Conservation (phyloP, 176 grass and related monocot species). For the Triticum timopheevii region DNA sequence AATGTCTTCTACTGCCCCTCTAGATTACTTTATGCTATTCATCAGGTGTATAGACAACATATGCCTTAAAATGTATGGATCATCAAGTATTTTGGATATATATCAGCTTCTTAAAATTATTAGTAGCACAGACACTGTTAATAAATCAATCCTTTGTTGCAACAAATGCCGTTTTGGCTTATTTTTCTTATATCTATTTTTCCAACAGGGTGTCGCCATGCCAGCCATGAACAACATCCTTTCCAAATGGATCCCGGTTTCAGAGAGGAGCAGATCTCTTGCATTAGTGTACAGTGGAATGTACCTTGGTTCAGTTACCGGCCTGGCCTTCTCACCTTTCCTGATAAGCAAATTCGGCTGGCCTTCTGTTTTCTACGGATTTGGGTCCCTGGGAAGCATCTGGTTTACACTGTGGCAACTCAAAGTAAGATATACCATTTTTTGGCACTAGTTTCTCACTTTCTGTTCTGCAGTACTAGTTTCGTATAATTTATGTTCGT, state of each 20-base stretch:
- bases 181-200: slow-evolving; percentile 12
- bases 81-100: too few species aligned
- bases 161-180: neutral
- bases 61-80: neutral
- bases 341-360: slow-evolving; percentile 90
- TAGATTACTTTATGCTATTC: slow-evolving; percentile 20
- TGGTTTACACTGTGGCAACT: slow-evolving; percentile 85
- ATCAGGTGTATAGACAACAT: neutral
- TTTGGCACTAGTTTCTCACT: neutral
- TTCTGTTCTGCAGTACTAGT: neutral
- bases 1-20: slow-evolving; percentile 33
- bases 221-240: slow-evolving; percentile 97
- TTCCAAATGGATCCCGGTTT: slow-evolving; percentile 96
- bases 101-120: neutral
- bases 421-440: slow-evolving; percentile 48
- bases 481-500: neutral
- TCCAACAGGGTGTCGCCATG: slow-evolving; percentile 93
- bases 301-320: slow-evolving; percentile 96
- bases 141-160: neutral
- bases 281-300: slow-evolving; percentile 94
- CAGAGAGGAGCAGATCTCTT: slow-evolving; percentile 96
- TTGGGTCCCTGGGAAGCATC: slow-evolving; percentile 87
- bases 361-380: slow-evolving; percentile 95
- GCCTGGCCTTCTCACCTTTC: slow-evolving; percentile 86
- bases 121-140: neutral